A percentile compares a stretch with the other conserved stretches of the same genome.
phyloP scores from a whole-genome alignment of 2,329 filamentous ascomycete species.

The Fusarium buharicum region DNA sequence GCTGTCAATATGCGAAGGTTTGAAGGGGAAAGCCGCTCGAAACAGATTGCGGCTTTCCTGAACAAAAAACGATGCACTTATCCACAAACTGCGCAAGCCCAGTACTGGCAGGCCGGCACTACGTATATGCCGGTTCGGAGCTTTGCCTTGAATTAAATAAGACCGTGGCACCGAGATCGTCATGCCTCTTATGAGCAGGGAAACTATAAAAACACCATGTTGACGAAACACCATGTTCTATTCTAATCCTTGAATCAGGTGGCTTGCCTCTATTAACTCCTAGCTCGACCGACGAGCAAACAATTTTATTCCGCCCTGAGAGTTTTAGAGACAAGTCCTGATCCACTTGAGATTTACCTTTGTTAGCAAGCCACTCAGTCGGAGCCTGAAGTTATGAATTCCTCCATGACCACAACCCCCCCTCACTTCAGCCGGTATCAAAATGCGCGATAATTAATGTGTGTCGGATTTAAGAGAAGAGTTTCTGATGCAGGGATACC shows the following conservation, averaged over 20 bases:
- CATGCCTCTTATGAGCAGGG: conserved; percentile 3
- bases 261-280: conserved; percentile 7
- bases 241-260: conserved; percentile 13
- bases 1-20: neutral
- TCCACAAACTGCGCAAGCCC: too few species aligned
- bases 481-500: conserved; percentile 36
- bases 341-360: conserved; percentile 39
- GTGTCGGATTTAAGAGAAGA: conserved; percentile 26
- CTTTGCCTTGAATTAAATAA: conserved; percentile 13
- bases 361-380: conserved; percentile 35
- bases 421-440: conserved; percentile 4
- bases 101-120: too few species aligned
- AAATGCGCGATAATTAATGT: conserved; percentile 14
- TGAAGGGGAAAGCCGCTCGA: too few species aligned
- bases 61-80: neutral
- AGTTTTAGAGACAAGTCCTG: conserved; percentile 31
- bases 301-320: conserved; percentile 16
- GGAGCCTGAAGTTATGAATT: conserved; percentile 14
- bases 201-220: conserved; percentile 12
- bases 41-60: too few species aligned
- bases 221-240: conserved; percentile 12
- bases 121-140: conserved; percentile 10
- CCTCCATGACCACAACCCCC: conserved; percentile 18
- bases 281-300: conserved; percentile 8
- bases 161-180: conserved; percentile 4